Evolutionary conservation across 2,329 filamentous ascomycete species (phyloP), one percentile per base, ranked within the genome.

Genomic region (Arachnomyces sp.): DNA sequence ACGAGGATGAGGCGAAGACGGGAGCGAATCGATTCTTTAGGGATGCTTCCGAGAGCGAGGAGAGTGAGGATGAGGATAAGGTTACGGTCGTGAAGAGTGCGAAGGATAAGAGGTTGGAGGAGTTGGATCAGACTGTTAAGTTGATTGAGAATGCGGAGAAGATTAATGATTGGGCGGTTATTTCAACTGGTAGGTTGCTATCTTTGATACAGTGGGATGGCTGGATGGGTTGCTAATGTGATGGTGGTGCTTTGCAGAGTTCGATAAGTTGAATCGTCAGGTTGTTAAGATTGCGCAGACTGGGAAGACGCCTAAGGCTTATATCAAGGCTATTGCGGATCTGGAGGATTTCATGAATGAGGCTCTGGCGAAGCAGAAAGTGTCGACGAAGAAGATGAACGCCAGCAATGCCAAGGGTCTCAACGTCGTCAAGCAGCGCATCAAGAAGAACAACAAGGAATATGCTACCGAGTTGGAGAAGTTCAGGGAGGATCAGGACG

Each of bases 371-470:
- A 95, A 95, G 76, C 86, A 94, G 63, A 98, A 98, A 74, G 84
- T 93, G 52, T 84, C 85, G 2, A 80, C 82, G 48, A 95, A 95
- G 79, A 96, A 95, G 77, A 94, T 96, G 89, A 98, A 94, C 70
- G 88, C 89, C 47, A 92, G 82, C 59, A 93, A 90, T 61, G 84
- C 88, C 50, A 86, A 88, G 68, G 88, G 89, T 57, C 77, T 98
- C 58, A 98, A 96, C 65, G 87, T 89, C 47, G 85, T 96, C 59
- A 94, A 95, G 71, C 92, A 98, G 67, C 89, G 89, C 70, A 87
- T 98, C 72, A 89, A 90, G 79, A 96, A 95, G 78, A 90, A 90
- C 70, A 94, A 90, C 76, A 93, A 94, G 70, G 90, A 96, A 49
- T 90, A 90, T 68, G 79, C 86, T 58, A 72, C 76, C 47, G 85